Evolutionary conservation across 805 yeast genomes (phyloP).

Genomic region (Candida piceae): DNA sequence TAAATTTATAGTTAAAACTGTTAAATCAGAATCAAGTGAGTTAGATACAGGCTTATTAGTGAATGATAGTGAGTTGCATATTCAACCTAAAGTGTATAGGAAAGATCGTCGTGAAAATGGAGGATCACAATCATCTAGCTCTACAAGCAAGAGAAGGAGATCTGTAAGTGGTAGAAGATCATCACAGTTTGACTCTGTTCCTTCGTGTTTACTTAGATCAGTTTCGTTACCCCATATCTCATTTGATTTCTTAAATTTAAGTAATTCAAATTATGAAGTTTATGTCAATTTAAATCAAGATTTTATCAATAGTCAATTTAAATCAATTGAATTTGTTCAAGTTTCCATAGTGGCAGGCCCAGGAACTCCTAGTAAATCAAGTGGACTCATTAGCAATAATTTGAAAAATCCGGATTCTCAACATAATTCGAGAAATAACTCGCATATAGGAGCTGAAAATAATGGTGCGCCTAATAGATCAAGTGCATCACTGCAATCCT

Average conservation of each 20-base stretch:
- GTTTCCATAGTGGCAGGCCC: slow-evolving; percentile 54
- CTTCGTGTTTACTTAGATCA: slow-evolving; percentile 44
- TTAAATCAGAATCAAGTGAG: slow-evolving; percentile 29
- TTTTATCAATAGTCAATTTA: slow-evolving; percentile 26
- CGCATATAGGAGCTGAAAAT: not conserved
- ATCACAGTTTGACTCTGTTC: slow-evolving; percentile 27
- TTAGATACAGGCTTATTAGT: slow-evolving; percentile 37
- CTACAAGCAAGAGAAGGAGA: slow-evolving; percentile 21
- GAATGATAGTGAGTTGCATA: slow-evolving; percentile 34
- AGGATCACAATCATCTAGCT: slow-evolving; percentile 3
- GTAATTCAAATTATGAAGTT: slow-evolving; percentile 32
- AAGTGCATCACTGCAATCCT: not conserved
- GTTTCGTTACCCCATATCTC: slow-evolving; percentile 49
- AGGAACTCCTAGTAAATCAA: slow-evolving; percentile 25
- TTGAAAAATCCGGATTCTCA: slow-evolving; percentile 3
- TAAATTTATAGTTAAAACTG: slow-evolving; percentile 45
- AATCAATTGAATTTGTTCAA: slow-evolving; percentile 39
- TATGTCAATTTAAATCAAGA: slow-evolving; percentile 40
- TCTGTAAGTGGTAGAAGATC: slow-evolving; percentile 28
- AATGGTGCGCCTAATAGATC: slow-evolving; percentile 5
- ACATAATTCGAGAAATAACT: not conserved
- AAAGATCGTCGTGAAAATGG: slow-evolving; percentile 7
- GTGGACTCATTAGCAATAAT: too few species aligned
- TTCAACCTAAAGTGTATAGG: slow-evolving; percentile 60
- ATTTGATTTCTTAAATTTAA: slow-evolving; percentile 17